Evolutionary conservation across 768 basidiomycete genomes (phyloP), one percentile per base, ranked within the genome.

Genomic region (Xerocomus brunneocitrinus): DNA sequence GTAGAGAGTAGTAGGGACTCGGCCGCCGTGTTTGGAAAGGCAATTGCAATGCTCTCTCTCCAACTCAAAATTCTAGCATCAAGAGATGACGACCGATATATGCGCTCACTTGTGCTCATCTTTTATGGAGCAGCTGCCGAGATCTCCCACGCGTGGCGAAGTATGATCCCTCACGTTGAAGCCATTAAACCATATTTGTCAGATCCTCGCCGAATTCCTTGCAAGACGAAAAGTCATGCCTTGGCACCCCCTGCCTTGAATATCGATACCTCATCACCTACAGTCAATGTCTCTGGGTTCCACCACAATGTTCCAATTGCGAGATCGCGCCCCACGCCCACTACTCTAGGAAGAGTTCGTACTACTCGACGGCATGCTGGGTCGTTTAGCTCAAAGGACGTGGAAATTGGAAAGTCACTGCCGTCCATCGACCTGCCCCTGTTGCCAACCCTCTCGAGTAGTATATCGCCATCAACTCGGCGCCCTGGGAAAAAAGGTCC

Each of bases 351-450:
- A 52, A 76, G 78, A 55, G 70, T 68, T 25, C 82, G 83, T 27
- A 84, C 79, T 46, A 78, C 82, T 24, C 78, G 93, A 41, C 78
- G 94, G 35, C 89, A 95, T 67, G 94, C 90, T 5, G 94, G 94
- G n/a, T 95, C 94, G 4, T 98, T 95, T 73, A 95, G 94, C 56
- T 84, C 79, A 25, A 89, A 91, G 64, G 94, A 97, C 66, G 88
- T 95, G 6, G 87, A 95, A 65, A 84, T 90, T 47, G 94, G 94
- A 38, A 91, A 85, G 69, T 76, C 81, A 50, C 67, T 90, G 47
- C 87, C 89, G 8, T 85, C 85, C n/a, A 80, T 81, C 58, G 79
- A 83, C 42, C 53, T 72, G 3, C 64, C 67, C 3, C 25, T 59
- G 8, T 69, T 63, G 2, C 62, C 59, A 10, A 16, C 74, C 13